phyloP scores from a whole-genome alignment of 768 basidiomycete species.

The Asterophora lycoperdoides region DNA sequence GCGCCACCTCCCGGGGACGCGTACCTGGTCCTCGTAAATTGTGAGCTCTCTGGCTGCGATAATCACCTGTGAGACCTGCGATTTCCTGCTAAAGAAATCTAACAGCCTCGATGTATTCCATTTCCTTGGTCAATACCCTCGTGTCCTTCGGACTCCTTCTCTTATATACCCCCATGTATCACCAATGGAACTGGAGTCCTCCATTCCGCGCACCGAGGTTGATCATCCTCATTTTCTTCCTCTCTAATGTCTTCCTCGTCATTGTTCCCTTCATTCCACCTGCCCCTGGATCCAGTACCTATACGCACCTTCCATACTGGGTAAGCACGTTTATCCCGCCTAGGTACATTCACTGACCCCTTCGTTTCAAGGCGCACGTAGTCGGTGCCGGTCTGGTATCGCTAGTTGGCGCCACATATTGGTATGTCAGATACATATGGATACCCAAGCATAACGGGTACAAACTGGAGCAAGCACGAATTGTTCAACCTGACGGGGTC shows the following conservation, averaged over 20 bases:
- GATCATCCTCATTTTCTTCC: conserved; percentile 49
- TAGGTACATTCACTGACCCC: not conserved
- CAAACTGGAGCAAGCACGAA: conserved; percentile 30
- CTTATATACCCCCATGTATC: conserved; percentile 44
- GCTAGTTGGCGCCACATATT: conserved; percentile 46
- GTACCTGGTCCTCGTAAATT: conserved; percentile 62
- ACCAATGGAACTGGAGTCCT: conserved; percentile 51
- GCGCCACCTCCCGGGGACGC: conserved; percentile 66
- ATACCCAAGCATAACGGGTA: conserved; percentile 46
- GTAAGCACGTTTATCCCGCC: conserved; percentile 33
- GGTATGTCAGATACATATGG: conserved; percentile 48
- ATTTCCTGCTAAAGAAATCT: not conserved
- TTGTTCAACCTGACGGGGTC: not conserved
- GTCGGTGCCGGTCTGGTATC: conserved; percentile 40
- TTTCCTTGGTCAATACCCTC: conserved; percentile 50
- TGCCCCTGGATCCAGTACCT: conserved; percentile 41
- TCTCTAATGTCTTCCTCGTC: conserved; percentile 61
- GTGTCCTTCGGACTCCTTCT: conserved; percentile 59
- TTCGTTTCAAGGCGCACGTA: conserved; percentile 34
- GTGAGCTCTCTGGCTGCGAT: conserved; percentile 36
- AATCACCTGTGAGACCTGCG: no score
- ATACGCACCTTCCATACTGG: conserved; percentile 62
- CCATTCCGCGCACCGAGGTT: conserved; percentile 54
- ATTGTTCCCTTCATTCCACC: conserved; percentile 61
- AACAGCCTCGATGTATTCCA: conserved; percentile 53